Evolutionary conservation across 108 stramenopile genomes (phyloP).

Genomic region (Fistulifera pelliculosa): DNA sequence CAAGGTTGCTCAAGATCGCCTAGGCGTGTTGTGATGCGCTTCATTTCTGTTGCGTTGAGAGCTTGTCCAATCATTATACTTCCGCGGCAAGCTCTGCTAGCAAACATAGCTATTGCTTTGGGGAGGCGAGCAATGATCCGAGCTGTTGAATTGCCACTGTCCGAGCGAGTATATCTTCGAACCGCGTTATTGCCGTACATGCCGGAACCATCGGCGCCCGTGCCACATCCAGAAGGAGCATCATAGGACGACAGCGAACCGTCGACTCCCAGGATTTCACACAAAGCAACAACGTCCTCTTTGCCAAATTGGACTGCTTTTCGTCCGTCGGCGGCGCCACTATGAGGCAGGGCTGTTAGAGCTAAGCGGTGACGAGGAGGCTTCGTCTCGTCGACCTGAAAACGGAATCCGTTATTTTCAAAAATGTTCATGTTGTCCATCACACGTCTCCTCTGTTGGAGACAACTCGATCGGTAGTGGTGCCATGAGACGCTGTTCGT

Average conservation of each 20-base stretch:
- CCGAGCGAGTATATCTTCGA: constrained; percentile 28
- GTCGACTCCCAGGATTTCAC: constrained; percentile 65
- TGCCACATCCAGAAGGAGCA: constrained; percentile 50
- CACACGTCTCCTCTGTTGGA: constrained; percentile 83
- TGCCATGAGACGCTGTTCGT: constrained; percentile 69
- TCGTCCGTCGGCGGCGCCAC: constrained; percentile 73
- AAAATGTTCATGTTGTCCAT: constrained; percentile 86
- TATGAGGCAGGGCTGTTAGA: constrained; percentile 85
- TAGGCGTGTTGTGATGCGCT: constrained; percentile 66
- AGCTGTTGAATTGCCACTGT: constrained; percentile 12
- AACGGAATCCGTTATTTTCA: constrained; percentile 88
- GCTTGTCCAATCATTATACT: constrained; percentile 95
- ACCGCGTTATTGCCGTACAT: constrained; percentile 78
- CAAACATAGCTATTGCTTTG: constrained; percentile 96
- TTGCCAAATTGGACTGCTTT: constrained; percentile 92
- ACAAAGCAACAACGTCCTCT: constrained; percentile 87
- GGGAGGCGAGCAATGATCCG: constrained; percentile 70
- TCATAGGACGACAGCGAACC: constrained; percentile 20
- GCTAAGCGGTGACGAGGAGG: constrained; percentile 75
- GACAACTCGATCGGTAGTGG: constrained; percentile 81
- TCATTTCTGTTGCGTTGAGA: constrained; percentile 78
- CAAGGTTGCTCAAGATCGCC: constrained; percentile 85
- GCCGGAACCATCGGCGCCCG: constrained; percentile 71
- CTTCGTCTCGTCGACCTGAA: constrained; percentile 57
- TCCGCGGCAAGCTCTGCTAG: constrained; percentile 85